Percentiles rank a stretch among this genome's conserved stretches.
These are phyloP conservation scores for Chlorella variabilis DNA, from an alignment of 163 green algal species.

Conservation along the genomic window DNA sequence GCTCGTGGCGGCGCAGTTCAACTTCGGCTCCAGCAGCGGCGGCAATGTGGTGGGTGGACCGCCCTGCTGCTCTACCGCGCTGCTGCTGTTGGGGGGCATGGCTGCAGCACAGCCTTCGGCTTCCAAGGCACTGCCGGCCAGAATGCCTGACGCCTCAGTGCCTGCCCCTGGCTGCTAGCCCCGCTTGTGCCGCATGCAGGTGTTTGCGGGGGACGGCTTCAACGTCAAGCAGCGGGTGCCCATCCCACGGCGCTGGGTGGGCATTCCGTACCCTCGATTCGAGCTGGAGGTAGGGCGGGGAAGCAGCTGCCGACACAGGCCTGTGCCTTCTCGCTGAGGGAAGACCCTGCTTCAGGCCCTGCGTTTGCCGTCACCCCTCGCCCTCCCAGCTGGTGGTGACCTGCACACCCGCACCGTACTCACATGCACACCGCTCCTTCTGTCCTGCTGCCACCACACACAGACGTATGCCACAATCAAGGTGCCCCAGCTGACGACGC, in stretches of 20 bases:
- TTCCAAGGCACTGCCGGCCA: too few species aligned
- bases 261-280: background rate
- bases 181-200: too few species aligned
- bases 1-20: slow-evolving; percentile 1
- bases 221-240: slow-evolving; percentile 21
- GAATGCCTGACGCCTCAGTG: too few species aligned
- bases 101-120: background rate
- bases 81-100: background rate
- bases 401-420: background rate
- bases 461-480: slow-evolving; percentile 7
- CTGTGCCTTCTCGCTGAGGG: too few species aligned
- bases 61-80: background rate
- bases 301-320: background rate
- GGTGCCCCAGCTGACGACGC: slow-evolving; percentile 7
- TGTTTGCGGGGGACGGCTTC: background rate
- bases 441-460: too few species aligned
- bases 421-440: background rate
- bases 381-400: too few species aligned
- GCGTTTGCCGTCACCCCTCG: too few species aligned
- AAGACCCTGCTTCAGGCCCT: too few species aligned
- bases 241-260: background rate
- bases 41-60: slow-evolving; percentile 1
- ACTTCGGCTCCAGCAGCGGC: background rate
- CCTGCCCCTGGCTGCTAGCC: too few species aligned
- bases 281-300: slow-evolving; percentile 7